These are phyloP conservation scores for Botrytis hyacinthi DNA, from an alignment of 2,329 filamentous ascomycete species.

Conservation along the genomic window DNA sequence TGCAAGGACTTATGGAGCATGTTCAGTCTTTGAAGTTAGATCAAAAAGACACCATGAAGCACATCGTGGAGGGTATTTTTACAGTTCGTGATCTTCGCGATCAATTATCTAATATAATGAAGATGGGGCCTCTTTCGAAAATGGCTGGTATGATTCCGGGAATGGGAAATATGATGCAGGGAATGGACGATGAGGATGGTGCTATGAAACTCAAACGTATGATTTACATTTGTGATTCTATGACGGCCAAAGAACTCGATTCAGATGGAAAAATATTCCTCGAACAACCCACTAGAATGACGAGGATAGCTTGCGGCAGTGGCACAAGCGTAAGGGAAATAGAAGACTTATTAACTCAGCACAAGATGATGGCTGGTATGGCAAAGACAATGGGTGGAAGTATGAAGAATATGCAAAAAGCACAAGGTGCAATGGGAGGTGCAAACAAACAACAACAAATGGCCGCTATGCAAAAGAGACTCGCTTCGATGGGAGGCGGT, in stretches of 20 bases:
- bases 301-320: slow-evolving; percentile 82
- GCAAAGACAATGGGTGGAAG: slow-evolving; percentile 98
- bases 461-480: slow-evolving; percentile 93
- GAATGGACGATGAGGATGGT: slow-evolving; percentile 97
- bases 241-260: slow-evolving; percentile 95
- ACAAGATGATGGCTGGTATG: slow-evolving; percentile 98
- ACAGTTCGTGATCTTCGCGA: slow-evolving; percentile 92
- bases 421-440: slow-evolving; percentile 86
- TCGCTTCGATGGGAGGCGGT: slow-evolving; percentile 86
- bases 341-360: slow-evolving; percentile 94
- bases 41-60: slow-evolving; percentile 99
- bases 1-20: slow-evolving; percentile 91
- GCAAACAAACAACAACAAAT: slow-evolving; percentile 91
- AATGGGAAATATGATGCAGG: slow-evolving; percentile 87
- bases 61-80: slow-evolving; percentile 95
- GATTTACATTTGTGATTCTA: slow-evolving; percentile 98
- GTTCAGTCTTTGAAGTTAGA: slow-evolving; percentile 94
- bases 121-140: slow-evolving; percentile 96
- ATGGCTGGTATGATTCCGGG: slow-evolving; percentile 99
- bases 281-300: slow-evolving; percentile 90
- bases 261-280: slow-evolving; percentile 92
- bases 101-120: slow-evolving; percentile 97
- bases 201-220: slow-evolving; percentile 90
- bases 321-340: slow-evolving; percentile 91
- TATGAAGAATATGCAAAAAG: slow-evolving; percentile 96